phyloP scores from a whole-genome alignment of 2,329 filamentous ascomycete species.

The Drechslerella dactyloides region DNA sequence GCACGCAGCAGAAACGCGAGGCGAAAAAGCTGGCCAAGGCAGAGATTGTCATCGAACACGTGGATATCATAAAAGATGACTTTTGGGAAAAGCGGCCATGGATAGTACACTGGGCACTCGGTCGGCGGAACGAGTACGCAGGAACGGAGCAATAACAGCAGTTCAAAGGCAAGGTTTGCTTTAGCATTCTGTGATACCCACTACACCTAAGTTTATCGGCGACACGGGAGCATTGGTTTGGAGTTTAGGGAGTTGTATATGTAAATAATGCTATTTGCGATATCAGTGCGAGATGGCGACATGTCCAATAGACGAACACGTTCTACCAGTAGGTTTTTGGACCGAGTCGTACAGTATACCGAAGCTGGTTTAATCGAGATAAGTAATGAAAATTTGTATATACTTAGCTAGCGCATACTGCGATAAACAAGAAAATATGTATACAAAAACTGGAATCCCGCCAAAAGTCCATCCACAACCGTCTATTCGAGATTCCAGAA shows the following conservation, averaged over 20 bases:
- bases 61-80: constrained; percentile 92
- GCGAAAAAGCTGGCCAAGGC: constrained; percentile 82
- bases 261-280: no score
- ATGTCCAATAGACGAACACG: no score
- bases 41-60: constrained; percentile 77
- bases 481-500: constrained; percentile 48
- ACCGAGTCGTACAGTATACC: no score
- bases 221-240: not conserved
- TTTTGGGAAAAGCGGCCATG: constrained; percentile 91
- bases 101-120: constrained; percentile 66
- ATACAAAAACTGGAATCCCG: constrained; percentile 48
- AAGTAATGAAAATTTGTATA: constrained; percentile 39
- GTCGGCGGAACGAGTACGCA: constrained; percentile 44
- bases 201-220: constrained; percentile 9
- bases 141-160: constrained; percentile 26
- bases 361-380: not conserved
- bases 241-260: no score
- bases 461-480: constrained; percentile 39
- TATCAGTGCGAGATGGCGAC: no score
- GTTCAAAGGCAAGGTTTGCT: not conserved
- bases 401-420: constrained; percentile 25
- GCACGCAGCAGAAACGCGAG: constrained; percentile 79
- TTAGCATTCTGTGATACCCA: not conserved
- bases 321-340: not conserved
- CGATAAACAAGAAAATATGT: constrained; percentile 38